Percentiles rank a stretch among this genome's conserved stretches.
Evolutionary conservation across 2,329 filamentous ascomycete species (phyloP).

Genomic region (Cadophora malorum): DNA sequence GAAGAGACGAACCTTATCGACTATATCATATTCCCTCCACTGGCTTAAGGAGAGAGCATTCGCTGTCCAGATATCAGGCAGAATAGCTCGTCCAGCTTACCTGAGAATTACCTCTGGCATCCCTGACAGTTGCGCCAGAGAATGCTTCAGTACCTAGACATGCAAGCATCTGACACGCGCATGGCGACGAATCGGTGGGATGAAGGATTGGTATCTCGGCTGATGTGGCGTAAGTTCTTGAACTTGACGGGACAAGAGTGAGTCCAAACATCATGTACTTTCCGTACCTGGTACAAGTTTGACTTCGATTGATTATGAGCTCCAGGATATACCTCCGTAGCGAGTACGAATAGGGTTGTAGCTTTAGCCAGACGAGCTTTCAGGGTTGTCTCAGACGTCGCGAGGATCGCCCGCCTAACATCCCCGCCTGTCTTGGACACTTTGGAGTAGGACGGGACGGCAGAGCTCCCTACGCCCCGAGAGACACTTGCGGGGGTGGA

Average conservation of each 20-base stretch:
- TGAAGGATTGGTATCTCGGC: neutral
- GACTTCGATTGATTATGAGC: neutral
- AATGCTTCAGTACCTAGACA: slow-evolving; percentile 5
- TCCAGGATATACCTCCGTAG: neutral
- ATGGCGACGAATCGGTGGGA: neutral
- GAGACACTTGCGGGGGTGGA: neutral
- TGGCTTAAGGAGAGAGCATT: neutral
- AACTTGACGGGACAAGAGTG: neutral
- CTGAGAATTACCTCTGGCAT: neutral
- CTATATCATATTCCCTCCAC: neutral
- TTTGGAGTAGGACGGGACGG: neutral
- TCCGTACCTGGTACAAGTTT: neutral
- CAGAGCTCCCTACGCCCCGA: neutral
- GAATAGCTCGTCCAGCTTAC: neutral
- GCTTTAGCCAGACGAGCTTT: slow-evolving; percentile 6
- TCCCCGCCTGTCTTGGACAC: neutral
- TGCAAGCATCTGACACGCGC: slow-evolving; percentile 13
- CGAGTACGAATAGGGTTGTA: neutral
- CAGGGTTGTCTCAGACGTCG: neutral
- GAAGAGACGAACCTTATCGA: slow-evolving; percentile 10
- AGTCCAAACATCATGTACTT: neutral
- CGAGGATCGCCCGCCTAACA: slow-evolving; percentile 5
- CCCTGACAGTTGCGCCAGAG: neutral
- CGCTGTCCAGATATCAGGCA: slow-evolving; percentile 2
- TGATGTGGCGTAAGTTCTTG: neutral